Evolutionary conservation across 805 yeast genomes (phyloP).

Genomic region (Ogataea salicorniae): DNA sequence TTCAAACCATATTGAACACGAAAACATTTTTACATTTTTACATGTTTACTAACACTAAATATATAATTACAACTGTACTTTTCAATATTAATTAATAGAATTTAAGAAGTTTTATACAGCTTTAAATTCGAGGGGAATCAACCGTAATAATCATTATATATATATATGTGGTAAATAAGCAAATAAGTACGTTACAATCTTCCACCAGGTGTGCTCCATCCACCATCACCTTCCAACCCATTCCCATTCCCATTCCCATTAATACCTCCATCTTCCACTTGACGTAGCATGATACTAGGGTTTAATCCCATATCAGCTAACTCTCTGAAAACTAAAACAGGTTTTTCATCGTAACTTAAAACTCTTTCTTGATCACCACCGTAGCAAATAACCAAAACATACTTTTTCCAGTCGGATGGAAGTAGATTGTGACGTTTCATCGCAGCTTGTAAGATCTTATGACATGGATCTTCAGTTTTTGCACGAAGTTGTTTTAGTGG

Average conservation of each 20-base stretch:
- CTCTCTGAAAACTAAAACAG: slow-evolving; percentile 80
- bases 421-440: slow-evolving; percentile 78
- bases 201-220: slow-evolving; percentile 36
- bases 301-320: slow-evolving; percentile 78
- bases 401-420: slow-evolving; percentile 79
- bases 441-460: slow-evolving; percentile 81
- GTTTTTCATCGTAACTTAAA: slow-evolving; percentile 78
- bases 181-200: slow-evolving; percentile 22
- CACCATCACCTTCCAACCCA: no score
- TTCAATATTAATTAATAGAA: no score
- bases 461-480: slow-evolving; percentile 86
- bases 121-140: no score
- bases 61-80: no score
- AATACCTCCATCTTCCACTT: slow-evolving; percentile 53
- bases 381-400: slow-evolving; percentile 82
- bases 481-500: slow-evolving; percentile 82
- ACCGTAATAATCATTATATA: no score
- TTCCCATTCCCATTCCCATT: no score
- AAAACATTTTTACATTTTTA: no score
- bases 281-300: slow-evolving; percentile 90
- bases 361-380: slow-evolving; percentile 90
- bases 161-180: no score
- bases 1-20: slow-evolving; percentile 70
- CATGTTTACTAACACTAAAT: no score
- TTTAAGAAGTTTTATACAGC: no score